A percentile compares a stretch with the other conserved stretches of the same genome.
phyloP scores from a whole-genome alignment of 1,139 yeast species.

The Hemisphaericaspora xylanilytica region DNA sequence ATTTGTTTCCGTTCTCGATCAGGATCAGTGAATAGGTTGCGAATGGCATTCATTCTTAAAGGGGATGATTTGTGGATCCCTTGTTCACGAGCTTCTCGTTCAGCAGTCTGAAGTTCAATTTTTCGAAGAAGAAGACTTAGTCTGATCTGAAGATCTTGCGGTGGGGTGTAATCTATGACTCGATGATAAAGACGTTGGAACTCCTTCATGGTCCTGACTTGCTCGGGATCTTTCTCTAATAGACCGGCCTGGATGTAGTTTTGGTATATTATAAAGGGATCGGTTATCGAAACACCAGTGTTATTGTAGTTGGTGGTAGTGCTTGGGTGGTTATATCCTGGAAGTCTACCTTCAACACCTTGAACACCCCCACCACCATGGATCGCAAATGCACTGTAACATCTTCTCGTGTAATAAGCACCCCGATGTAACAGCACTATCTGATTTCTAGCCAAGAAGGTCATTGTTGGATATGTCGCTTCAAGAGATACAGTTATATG shows the following conservation, averaged over 20 bases:
- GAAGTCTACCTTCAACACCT: slow-evolving; percentile 43
- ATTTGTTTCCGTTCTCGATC: slow-evolving; percentile 33
- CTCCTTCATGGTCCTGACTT: slow-evolving; percentile 61
- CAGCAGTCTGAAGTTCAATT: slow-evolving; percentile 40
- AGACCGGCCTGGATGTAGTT: slow-evolving; percentile 51
- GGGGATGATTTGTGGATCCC: slow-evolving; percentile 13
- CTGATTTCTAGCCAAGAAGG: no score
- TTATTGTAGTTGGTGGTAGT: slow-evolving; percentile 6
- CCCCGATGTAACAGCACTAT: neutral
- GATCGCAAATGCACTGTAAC: neutral
- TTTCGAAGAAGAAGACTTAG: slow-evolving; percentile 48
- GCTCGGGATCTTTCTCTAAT: slow-evolving; percentile 54
- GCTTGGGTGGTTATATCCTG: slow-evolving; percentile 11
- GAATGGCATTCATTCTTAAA: slow-evolving; percentile 20
- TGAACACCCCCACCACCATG: slow-evolving; percentile 10
- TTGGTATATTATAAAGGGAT: slow-evolving; percentile 60
- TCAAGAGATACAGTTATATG: no score
- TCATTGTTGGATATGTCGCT: no score
- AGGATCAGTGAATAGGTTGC: slow-evolving; percentile 27
- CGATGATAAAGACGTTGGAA: slow-evolving; percentile 61
- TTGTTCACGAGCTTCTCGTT: slow-evolving; percentile 14
- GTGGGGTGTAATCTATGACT: slow-evolving; percentile 59
- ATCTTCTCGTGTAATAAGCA: neutral
- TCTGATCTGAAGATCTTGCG: slow-evolving; percentile 47
- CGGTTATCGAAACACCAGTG: slow-evolving; percentile 49